Base-by-base conservation (phyloP, 2,329 filamentous ascomycete genomes). In the Leptographium flavum region DNA sequence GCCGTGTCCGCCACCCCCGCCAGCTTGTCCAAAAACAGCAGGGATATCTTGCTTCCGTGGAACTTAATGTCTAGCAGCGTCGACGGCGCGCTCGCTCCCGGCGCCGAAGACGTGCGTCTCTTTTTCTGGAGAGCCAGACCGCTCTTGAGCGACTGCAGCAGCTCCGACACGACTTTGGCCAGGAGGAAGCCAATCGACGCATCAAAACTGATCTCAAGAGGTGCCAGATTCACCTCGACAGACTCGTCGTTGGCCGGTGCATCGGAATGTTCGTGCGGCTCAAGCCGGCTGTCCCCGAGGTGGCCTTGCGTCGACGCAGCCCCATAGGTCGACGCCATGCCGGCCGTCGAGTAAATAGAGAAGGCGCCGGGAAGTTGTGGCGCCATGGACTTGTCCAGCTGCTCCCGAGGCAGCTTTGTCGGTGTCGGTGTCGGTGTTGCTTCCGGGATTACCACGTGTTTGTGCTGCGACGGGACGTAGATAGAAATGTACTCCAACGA, bases 311-410 rank as follows among this genome's bases (percentile, higher is more conserved):
- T 45, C 3, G 49, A 40, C 0, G 46, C 27, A 8, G 39, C 40
- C 5, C 36, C 47, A 15, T 43, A 23, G 4, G 38, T 41, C 1
- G 49, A 47, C 4, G 49, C 35, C 3, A 46, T 42, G 6, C 49
- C 50, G 5, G 41, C 47, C 13, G 49, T 33, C 13, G 51, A 59
- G 44, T 70, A 59, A 2, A 74, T 60, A 0, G 76, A 81, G 55
- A 81, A 81, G 3, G 77, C 69, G 1, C 77, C 79, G 2, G 77
- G 77, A 3, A 79, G 56, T 53, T 77, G 66, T 0, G 69, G 67
- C n/a, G 65, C 65, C 11, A 64, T 49, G 2, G 68, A 71, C 32
- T 55, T 59, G 0, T 56, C 46, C 55, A 68, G 47, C 9, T 54
- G 47, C 2, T 45, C 22, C 45, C 49, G 1, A 45, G 49, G 14